phyloP scores from a whole-genome alignment of 1,284 basidiomycete species.

The Amylostereum areolatum region DNA sequence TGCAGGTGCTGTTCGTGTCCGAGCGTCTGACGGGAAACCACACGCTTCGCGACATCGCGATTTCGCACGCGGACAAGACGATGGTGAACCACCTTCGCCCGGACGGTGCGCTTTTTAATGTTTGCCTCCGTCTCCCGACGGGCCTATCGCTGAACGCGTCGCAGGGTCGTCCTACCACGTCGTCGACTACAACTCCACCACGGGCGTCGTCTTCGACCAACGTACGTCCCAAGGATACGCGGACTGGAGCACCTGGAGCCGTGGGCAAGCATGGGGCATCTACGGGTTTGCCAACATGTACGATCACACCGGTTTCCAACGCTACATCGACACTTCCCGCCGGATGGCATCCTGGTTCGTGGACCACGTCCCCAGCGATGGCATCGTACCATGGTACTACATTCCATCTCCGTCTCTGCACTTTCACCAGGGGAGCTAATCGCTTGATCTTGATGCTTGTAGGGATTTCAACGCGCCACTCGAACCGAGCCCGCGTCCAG shows the following conservation, averaged over 20 bases:
- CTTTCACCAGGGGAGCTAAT: not conserved
- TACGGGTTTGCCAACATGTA: slow-evolving; percentile 69
- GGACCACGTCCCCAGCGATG: slow-evolving; percentile 45
- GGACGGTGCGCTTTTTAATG: slow-evolving; percentile 49
- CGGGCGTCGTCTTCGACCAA: slow-evolving; percentile 49
- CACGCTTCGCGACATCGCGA: slow-evolving; percentile 54
- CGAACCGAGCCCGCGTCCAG: slow-evolving; percentile 39
- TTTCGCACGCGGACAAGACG: slow-evolving; percentile 59
- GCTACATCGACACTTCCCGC: slow-evolving; percentile 54
- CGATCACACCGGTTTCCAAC: slow-evolving; percentile 39
- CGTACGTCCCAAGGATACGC: slow-evolving; percentile 59
- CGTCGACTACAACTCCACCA: slow-evolving; percentile 59
- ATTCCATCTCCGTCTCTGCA: not conserved
- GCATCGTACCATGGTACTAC: slow-evolving; percentile 57
- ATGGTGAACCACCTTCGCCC: slow-evolving; percentile 58
- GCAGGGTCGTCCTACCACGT: slow-evolving; percentile 64
- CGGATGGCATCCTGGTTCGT: slow-evolving; percentile 55
- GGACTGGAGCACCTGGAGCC: slow-evolving; percentile 61
- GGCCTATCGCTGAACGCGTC: not conserved
- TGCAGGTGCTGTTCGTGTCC: slow-evolving; percentile 46
- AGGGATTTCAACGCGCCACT: slow-evolving; percentile 70
- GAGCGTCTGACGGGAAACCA: slow-evolving; percentile 50
- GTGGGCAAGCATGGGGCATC: slow-evolving; percentile 67
- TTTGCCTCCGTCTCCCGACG: too few relatives aligned
- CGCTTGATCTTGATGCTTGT: not conserved